Percentiles rank a stretch among this genome's conserved stretches.
Conservation (phyloP, 2,329 filamentous ascomycete genomes). For the Pseudogymnoascus sp. region DNA sequence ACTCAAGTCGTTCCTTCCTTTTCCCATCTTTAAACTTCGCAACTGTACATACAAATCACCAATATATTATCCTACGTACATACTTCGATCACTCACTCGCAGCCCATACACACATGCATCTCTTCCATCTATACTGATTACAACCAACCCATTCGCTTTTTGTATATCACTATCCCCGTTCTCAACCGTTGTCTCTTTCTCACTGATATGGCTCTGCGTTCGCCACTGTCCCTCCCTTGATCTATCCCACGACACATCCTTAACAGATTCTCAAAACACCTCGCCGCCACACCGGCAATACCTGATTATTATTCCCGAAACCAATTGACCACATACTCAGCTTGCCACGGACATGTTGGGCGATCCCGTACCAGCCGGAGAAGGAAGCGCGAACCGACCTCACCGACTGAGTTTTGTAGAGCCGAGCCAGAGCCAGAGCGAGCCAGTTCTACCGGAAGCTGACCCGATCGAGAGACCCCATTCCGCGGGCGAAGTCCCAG, state of each 20-base stretch:
- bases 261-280: not conserved
- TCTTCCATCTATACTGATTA: conserved; percentile 8
- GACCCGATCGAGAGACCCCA: conserved; percentile 3
- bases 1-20: conserved; percentile 10
- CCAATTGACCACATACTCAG: not conserved
- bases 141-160: conserved; percentile 11
- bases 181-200: not conserved
- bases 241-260: not conserved
- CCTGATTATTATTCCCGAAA: not conserved
- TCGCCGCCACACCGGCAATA: not conserved
- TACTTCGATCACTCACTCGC: conserved; percentile 12
- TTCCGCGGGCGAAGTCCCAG: not conserved
- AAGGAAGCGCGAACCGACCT: not conserved
- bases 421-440: not conserved
- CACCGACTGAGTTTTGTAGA: not conserved
- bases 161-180: conserved; percentile 12
- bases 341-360: not conserved
- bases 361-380: not conserved
- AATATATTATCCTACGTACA: not conserved
- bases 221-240: not conserved
- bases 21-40: conserved; percentile 6
- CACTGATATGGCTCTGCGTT: not conserved
- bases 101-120: conserved; percentile 3
- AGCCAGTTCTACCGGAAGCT: not conserved
- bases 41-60: not conserved